These are phyloP conservation scores for Termitomyces sp. DNA, from an alignment of 1,284 basidiomycete genomes.

Conservation along the genomic window DNA sequence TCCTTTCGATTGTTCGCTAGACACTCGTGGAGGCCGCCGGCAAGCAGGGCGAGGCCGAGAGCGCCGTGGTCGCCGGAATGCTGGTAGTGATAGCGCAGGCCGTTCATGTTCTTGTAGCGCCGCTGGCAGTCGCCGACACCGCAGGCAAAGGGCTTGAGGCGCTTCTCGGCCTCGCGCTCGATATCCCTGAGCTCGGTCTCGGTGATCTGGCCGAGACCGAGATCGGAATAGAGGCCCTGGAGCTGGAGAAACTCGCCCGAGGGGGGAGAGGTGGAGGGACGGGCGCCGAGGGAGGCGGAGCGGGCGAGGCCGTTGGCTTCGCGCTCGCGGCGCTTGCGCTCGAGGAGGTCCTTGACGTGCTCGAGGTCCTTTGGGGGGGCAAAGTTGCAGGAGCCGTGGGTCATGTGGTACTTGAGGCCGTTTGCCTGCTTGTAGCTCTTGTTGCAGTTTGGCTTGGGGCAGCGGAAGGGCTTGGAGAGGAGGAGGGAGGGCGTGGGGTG, in stretches of 20 bases:
- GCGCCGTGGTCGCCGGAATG: constrained; percentile 95
- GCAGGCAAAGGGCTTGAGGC: constrained; percentile 82
- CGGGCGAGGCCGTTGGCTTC: constrained; percentile 19
- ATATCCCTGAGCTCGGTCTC: constrained; percentile 71
- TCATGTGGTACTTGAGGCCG: constrained; percentile 92
- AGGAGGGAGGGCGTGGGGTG: constrained; percentile 49
- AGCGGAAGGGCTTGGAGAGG: constrained; percentile 88
- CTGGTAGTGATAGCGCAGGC: constrained; percentile 92
- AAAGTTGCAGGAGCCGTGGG: constrained; percentile 91
- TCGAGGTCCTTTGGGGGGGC: constrained; percentile 79
- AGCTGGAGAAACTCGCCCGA: constrained; percentile 12
- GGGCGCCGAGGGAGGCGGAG: constrained; percentile 12
- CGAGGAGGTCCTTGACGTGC: constrained; percentile 62
- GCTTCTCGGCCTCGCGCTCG: constrained; percentile 76
- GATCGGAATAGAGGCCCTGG: constrained; percentile 9
- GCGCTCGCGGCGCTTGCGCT: constrained; percentile 50
- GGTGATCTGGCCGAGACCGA: constrained; percentile 38
- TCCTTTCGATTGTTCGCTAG: constrained; percentile 17
- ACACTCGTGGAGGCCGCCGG: constrained; percentile 78
- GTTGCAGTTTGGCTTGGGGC: constrained; percentile 95
- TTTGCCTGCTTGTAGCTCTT: constrained; percentile 97
- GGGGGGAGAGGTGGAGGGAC: constrained; percentile 1
- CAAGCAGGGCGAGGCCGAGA: constrained; percentile 78
- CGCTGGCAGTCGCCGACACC: constrained; percentile 89
- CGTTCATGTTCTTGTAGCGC: constrained; percentile 98